Evolutionary conservation across 805 yeast species (phyloP).

Genomic region (Metschnikowia cerradonensis): DNA sequence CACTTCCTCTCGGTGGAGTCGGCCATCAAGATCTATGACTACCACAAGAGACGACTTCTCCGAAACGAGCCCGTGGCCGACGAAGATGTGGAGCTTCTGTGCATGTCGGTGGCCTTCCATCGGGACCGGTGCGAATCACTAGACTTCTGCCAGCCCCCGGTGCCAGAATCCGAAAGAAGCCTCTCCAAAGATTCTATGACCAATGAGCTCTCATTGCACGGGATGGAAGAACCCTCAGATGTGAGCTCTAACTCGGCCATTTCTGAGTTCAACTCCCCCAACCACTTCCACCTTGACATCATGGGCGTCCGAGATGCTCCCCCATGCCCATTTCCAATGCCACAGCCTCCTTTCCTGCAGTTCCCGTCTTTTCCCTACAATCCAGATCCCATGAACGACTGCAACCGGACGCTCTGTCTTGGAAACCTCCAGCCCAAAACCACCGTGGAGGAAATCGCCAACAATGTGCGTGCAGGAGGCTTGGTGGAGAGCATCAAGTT

Average conservation of each 20-base stretch:
- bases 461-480: conserved; percentile 73
- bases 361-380: conserved; percentile 13
- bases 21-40: conserved; percentile 44
- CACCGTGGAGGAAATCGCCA: conserved; percentile 69
- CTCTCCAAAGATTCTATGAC: not conserved
- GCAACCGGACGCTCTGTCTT: conserved; percentile 65
- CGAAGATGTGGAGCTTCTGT: conserved; percentile 13
- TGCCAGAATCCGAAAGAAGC: not conserved
- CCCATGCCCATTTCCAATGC: not conserved
- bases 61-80: conserved; percentile 16
- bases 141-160: conserved; percentile 14
- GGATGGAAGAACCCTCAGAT: not conserved
- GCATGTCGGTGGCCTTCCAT: conserved; percentile 23
- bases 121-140: conserved; percentile 35
- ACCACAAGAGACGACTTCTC: conserved; percentile 18
- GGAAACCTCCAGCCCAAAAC: conserved; percentile 65
- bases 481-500: conserved; percentile 55
- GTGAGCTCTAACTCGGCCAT: not conserved
- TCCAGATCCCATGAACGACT: conserved; percentile 32
- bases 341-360: not conserved
- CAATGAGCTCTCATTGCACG: not conserved
- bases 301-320: not conserved
- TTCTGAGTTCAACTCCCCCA: not conserved
- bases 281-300: not conserved
- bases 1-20: conserved; percentile 45